Evolutionary conservation across 202 grass and related monocot species (phyloP), one percentile per base, ranked within the genome.

Genomic region (Sporobolus alterniflorus): DNA sequence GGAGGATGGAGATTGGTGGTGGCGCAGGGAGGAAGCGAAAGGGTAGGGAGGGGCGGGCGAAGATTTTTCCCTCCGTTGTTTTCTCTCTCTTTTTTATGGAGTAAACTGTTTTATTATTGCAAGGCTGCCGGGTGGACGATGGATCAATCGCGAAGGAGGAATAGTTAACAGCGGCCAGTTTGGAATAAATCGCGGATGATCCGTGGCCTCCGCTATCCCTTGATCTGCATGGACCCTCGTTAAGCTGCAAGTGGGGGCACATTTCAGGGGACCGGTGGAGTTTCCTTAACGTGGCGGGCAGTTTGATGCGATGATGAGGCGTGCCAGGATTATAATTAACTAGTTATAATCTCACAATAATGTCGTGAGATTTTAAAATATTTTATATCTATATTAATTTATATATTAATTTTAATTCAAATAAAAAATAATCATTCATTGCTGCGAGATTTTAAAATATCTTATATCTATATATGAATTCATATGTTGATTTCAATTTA

Each of bases 31-130:
- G 65, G 69, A 80, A 84, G 85, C 75, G 29, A 86, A 67, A 28
- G 47, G 11, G 57, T 9, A 22, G 41, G 1, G 18, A 3, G 46
- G 18, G 22, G 51, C 4, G 11, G 22, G 51, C 4, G 42, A 50
- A 32, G 73, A 67, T 17, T 79, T 54, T 69, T 16, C 15, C 32
- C 20, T 40, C n/a, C 61, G 74, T 60, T 52, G 52, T 2, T 49
- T 30, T 10, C 61, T 29, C 6, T 3, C n/a, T 88, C 63, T 89
- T 33, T 41, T 77, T 83, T 64, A 24, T 71, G 79, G 78, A 22
- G 32, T 62, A 78, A 82, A 83, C 42, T 86, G 11, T 68, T 78
- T 76, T 83, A 29, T 80, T 65, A 74, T 70, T 56, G 25, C 52
- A 31, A 31, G 54, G 62, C 57, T 17, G 57, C 57, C 57, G 69